Conservation (phyloP, 2,329 filamentous ascomycete genomes). For the Rachicladosporium sp. region DNA sequence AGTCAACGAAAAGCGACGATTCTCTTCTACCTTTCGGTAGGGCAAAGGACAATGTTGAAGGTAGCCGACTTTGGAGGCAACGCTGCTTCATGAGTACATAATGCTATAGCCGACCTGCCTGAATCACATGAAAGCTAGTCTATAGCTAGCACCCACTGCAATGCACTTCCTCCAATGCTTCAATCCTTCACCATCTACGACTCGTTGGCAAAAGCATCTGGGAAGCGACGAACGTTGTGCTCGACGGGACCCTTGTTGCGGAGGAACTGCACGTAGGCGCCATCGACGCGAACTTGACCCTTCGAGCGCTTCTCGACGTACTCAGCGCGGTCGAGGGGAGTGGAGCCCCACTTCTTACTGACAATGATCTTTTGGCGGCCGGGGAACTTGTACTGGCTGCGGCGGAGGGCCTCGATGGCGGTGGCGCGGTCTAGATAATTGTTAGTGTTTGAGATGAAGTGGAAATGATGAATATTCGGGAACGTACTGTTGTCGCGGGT, state of each 20-base stretch:
- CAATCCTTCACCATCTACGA: slow-evolving; percentile 13
- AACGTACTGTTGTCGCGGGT: slow-evolving; percentile 81
- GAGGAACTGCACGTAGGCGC: slow-evolving; percentile 99
- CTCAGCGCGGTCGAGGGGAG: slow-evolving; percentile 91
- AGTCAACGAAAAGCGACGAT: too few relatives aligned
- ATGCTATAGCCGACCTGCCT: too few relatives aligned
- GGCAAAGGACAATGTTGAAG: too few relatives aligned
- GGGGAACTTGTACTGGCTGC: slow-evolving; percentile 99
- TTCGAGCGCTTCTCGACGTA: slow-evolving; percentile 91
- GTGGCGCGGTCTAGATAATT: slow-evolving; percentile 58
- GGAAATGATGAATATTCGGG: neutral
- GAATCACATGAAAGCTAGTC: too few relatives aligned
- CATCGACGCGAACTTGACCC: slow-evolving; percentile 89
- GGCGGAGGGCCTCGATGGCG: slow-evolving; percentile 96
- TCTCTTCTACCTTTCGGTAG: too few relatives aligned
- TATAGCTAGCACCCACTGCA: too few relatives aligned
- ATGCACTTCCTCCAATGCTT: too few relatives aligned
- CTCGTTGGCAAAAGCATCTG: slow-evolving; percentile 61
- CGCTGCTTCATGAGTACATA: too few relatives aligned
- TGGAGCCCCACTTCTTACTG: slow-evolving; percentile 99
- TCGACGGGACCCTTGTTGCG: slow-evolving; percentile 78
- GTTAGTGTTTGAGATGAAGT: slow-evolving; percentile 10
- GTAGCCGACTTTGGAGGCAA: too few relatives aligned
- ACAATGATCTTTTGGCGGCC: slow-evolving; percentile 99
- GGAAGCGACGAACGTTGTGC: slow-evolving; percentile 89